Percentiles rank a stretch among this genome's conserved stretches.
Conservation (phyloP, 2,329 filamentous ascomycete species). For the Lasiodiplodia sp. region DNA sequence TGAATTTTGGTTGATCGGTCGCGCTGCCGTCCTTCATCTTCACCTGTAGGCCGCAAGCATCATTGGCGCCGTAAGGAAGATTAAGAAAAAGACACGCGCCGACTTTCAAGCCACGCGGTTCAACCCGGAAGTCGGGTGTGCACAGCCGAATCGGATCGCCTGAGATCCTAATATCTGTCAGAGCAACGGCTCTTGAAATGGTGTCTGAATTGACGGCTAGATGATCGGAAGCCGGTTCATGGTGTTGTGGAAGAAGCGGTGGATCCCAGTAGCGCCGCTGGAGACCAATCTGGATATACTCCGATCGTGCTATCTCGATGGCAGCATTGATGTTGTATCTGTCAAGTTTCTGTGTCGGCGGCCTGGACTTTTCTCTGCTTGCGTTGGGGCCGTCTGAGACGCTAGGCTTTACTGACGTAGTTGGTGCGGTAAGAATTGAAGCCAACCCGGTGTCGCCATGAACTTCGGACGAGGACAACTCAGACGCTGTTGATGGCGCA, state of each 20-base stretch:
- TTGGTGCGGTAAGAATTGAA: background rate
- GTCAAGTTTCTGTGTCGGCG: background rate
- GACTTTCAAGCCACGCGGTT: constrained; percentile 14
- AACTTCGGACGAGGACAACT: background rate
- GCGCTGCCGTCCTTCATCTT: constrained; percentile 12
- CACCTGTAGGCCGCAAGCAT: constrained; percentile 10
- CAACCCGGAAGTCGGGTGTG: background rate
- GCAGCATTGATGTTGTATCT: background rate
- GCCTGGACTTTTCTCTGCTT: too few relatives aligned
- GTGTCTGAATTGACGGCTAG: background rate
- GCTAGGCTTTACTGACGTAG: background rate
- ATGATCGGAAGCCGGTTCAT: background rate
- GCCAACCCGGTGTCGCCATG: background rate
- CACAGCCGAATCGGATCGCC: constrained; percentile 14
- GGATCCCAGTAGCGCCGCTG: constrained; percentile 16
- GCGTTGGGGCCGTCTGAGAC: background rate
- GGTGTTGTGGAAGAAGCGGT: background rate
- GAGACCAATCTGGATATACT: background rate
- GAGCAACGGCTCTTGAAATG: background rate
- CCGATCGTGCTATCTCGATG: constrained; percentile 3
- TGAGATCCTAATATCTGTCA: constrained; percentile 9
- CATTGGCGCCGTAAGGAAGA: constrained; percentile 15
- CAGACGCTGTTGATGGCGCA: background rate
- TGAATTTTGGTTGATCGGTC: background rate
- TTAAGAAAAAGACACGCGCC: constrained; percentile 24